These are phyloP conservation scores for Euphorbia lathyris DNA, from an alignment of 345 rosid species.

Conservation along the genomic window DNA sequence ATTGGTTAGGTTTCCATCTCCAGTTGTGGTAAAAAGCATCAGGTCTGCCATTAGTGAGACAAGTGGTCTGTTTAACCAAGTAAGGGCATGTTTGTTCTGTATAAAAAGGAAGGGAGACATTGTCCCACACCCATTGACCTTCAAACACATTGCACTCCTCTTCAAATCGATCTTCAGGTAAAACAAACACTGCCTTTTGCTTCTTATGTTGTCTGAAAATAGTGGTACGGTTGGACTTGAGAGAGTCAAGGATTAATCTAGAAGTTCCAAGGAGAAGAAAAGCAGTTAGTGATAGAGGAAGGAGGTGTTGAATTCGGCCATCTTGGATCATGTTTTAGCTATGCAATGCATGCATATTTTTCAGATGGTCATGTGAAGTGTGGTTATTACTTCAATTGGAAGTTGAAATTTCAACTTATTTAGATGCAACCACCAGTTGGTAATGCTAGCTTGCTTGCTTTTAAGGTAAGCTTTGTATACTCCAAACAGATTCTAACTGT, in stretches of 20 bases:
- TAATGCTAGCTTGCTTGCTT: no score
- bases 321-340: constrained; percentile 20
- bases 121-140: constrained; percentile 93
- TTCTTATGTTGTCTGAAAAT: constrained; percentile 24
- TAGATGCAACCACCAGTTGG: no score
- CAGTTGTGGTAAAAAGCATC: constrained; percentile 77
- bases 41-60: constrained; percentile 73
- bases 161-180: constrained; percentile 46
- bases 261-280: constrained; percentile 51
- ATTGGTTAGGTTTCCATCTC: constrained; percentile 81
- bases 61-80: constrained; percentile 82
- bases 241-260: constrained; percentile 48
- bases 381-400: no score
- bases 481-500: no score
- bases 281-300: constrained; percentile 49
- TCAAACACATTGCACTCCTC: constrained; percentile 69
- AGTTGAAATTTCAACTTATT: no score
- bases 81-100: constrained; percentile 77
- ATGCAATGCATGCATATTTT: no score
- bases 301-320: constrained; percentile 52
- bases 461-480: no score
- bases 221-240: constrained; percentile 46
- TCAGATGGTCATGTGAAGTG: no score
- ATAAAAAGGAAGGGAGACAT: constrained; percentile 66
- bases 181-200: constrained; percentile 42